phyloP scores from a whole-genome alignment of 305 asterid species.

The Petunia hybrid region DNA sequence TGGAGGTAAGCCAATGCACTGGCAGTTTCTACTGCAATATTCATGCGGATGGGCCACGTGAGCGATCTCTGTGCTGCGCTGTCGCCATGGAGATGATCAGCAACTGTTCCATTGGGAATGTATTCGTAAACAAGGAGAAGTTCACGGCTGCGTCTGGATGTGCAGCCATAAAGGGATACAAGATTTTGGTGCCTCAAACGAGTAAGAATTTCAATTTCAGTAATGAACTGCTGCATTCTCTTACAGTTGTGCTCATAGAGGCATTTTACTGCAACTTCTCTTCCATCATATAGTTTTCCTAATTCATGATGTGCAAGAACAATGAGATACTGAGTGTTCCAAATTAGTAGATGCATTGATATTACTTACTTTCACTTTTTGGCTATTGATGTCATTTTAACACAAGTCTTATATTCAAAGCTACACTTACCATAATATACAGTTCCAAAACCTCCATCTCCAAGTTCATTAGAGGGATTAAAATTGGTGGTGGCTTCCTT shows the following conservation, averaged over 20 bases:
- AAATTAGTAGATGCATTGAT: neutral
- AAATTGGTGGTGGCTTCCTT: slow-evolving; percentile 57
- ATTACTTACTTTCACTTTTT: neutral
- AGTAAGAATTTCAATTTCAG: slow-evolving; percentile 58
- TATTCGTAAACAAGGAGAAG: slow-evolving; percentile 74
- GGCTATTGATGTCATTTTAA: neutral
- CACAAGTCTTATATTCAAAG: neutral
- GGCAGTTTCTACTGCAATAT: slow-evolving; percentile 71
- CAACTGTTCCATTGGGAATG: slow-evolving; percentile 66
- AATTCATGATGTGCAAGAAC: slow-evolving; percentile 17
- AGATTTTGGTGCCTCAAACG: slow-evolving; percentile 63
- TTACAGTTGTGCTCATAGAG: slow-evolving; percentile 59
- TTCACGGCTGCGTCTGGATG: slow-evolving; percentile 56
- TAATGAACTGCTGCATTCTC: slow-evolving; percentile 65
- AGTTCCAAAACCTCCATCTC: slow-evolving; percentile 75
- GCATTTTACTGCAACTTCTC: slow-evolving; percentile 73
- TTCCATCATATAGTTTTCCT: slow-evolving; percentile 69
- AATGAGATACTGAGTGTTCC: slow-evolving; percentile 13
- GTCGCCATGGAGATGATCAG: slow-evolving; percentile 71
- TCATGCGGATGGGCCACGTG: slow-evolving; percentile 60
- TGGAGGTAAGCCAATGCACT: slow-evolving; percentile 68
- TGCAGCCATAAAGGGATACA: slow-evolving; percentile 68
- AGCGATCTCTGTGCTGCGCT: slow-evolving; percentile 39
- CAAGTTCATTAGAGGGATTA: slow-evolving; percentile 55
- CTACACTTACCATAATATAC: slow-evolving; percentile 59